Conservation (phyloP, 768 basidiomycete genomes). For the Exidia glandulosa region DNA sequence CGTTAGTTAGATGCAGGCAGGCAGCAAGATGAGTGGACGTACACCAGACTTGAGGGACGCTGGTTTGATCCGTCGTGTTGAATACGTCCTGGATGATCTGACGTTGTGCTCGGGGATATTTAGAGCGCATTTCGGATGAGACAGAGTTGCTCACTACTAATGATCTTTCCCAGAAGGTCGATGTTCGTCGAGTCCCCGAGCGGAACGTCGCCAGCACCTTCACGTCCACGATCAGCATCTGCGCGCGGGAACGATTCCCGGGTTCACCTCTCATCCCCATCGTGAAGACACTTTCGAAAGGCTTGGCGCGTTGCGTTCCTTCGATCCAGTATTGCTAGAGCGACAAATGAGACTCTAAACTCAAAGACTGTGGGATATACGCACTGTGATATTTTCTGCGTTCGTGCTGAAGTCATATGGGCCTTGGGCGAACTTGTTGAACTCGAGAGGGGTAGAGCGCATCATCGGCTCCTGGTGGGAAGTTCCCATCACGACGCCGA, state of each 20-base stretch:
- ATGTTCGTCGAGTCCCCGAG: slow-evolving; percentile 40
- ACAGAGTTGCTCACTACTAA: slow-evolving; percentile 13
- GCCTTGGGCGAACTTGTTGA: slow-evolving; percentile 40
- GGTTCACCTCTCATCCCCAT: slow-evolving; percentile 48
- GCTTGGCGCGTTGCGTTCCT: slow-evolving; percentile 46
- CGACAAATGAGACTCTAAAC: not conserved
- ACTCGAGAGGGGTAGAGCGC: slow-evolving; percentile 61
- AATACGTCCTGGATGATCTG: slow-evolving; percentile 43
- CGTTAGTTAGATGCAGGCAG: not conserved
- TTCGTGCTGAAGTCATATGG: slow-evolving; percentile 55
- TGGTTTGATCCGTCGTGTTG: slow-evolving; percentile 23
- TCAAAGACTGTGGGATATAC: not conserved
- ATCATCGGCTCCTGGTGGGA: slow-evolving; percentile 64
- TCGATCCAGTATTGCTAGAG: slow-evolving; percentile 29
- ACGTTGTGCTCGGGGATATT: slow-evolving; percentile 29
- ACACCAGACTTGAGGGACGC: slow-evolving; percentile 57
- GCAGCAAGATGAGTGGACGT: not conserved
- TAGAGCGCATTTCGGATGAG: not conserved
- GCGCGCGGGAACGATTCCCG: not conserved
- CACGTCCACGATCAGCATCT: not conserved
- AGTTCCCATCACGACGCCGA: slow-evolving; percentile 64
- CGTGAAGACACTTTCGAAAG: slow-evolving; percentile 53
- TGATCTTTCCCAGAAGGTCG: slow-evolving; percentile 42
- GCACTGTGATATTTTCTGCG: slow-evolving; percentile 36
- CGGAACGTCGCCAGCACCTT: slow-evolving; percentile 34